These are phyloP conservation scores for Agrocybe praecox DNA, from an alignment of 768 basidiomycete species.

Conservation along the genomic window DNA sequence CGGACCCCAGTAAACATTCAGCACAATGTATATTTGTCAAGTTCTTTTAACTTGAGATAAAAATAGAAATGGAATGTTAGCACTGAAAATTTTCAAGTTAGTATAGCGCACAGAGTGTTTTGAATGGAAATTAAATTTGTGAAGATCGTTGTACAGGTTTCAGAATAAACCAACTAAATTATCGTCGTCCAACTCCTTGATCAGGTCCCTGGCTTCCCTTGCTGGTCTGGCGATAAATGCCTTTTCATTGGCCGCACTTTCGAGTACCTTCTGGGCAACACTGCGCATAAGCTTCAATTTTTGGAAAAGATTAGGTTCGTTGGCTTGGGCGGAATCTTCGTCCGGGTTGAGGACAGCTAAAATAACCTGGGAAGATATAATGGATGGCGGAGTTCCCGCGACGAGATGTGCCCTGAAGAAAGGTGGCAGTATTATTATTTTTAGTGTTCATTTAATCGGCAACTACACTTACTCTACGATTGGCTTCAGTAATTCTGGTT, in stretches of 20 bases:
- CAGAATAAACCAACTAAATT: slow-evolving; percentile 48
- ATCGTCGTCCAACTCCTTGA: slow-evolving; percentile 50
- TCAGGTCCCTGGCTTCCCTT: slow-evolving; percentile 76
- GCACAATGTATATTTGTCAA: too few species aligned
- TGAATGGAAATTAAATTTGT: too few species aligned
- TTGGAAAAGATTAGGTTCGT: slow-evolving; percentile 62
- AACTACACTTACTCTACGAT: slow-evolving; percentile 63
- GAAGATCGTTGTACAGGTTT: neutral
- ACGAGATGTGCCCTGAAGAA: slow-evolving; percentile 63
- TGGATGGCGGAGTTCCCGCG: slow-evolving; percentile 67
- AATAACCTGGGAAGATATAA: slow-evolving; percentile 61
- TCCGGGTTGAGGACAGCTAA: slow-evolving; percentile 53
- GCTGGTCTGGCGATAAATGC: slow-evolving; percentile 78
- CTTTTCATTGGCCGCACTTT: slow-evolving; percentile 68
- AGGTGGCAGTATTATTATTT: slow-evolving; percentile 3
- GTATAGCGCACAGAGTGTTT: too few species aligned
- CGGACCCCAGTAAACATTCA: too few species aligned
- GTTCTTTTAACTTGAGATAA: too few species aligned
- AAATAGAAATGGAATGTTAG: too few species aligned
- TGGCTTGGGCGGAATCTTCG: slow-evolving; percentile 41
- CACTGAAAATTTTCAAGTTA: too few species aligned
- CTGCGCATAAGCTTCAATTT: slow-evolving; percentile 58
- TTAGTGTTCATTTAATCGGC: neutral
- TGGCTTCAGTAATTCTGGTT: slow-evolving; percentile 63
- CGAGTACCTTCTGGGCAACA: slow-evolving; percentile 74